Percentiles rank a stretch among this genome's conserved stretches.
phyloP scores from a whole-genome alignment of 2,329 filamentous ascomycete genomes.

The Scleromitrula shiraiana region DNA sequence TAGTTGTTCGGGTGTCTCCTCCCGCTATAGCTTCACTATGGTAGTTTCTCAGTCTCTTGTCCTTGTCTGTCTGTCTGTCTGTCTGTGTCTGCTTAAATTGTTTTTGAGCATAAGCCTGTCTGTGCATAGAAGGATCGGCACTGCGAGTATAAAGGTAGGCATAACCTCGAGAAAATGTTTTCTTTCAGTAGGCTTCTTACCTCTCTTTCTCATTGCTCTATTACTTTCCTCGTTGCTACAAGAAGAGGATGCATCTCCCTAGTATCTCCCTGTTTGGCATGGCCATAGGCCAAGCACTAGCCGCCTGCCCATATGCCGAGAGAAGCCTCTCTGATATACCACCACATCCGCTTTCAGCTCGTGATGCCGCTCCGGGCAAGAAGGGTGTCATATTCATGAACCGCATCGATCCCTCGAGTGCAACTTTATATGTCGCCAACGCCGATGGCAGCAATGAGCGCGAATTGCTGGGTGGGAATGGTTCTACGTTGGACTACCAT shows the following conservation, averaged over 20 bases:
- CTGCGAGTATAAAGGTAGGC: no score
- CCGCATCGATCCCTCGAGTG: constrained; percentile 30
- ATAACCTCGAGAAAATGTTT: neutral
- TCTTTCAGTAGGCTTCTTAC: neutral
- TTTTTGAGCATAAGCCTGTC: no score
- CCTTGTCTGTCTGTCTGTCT: no score
- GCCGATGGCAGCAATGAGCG: constrained; percentile 34
- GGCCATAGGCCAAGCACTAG: neutral
- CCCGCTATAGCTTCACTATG: no score
- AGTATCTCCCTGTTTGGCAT: neutral
- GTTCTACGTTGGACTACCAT: constrained; percentile 34
- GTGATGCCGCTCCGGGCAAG: neutral
- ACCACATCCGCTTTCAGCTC: neutral
- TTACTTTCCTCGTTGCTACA: neutral
- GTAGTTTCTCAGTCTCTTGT: no score
- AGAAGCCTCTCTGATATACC: neutral
- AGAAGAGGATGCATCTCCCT: neutral
- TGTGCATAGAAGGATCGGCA: no score
- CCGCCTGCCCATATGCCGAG: neutral
- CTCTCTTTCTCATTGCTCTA: neutral
- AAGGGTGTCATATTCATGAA: constrained; percentile 28
- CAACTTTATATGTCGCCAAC: constrained; percentile 29
- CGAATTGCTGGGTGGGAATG: constrained; percentile 24
- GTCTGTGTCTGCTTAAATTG: no score
- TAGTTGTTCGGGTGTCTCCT: no score